phyloP scores from a whole-genome alignment of 164 flowering plant genomes.

The Magnolia sinica region DNA sequence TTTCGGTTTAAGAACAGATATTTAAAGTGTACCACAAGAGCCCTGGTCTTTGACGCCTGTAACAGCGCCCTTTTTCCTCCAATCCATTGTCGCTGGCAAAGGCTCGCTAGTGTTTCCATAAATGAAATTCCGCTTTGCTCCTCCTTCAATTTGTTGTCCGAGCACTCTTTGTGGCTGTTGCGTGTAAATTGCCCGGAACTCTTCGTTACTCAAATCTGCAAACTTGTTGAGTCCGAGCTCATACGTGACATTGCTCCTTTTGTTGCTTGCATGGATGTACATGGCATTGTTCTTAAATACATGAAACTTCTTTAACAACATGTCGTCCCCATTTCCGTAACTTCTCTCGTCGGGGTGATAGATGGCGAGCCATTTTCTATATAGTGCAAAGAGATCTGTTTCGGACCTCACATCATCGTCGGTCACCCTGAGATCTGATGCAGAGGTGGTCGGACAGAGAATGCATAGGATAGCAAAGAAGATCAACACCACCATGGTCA shows the following conservation, averaged over 20 bases:
- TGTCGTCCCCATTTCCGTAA: constrained; percentile 3
- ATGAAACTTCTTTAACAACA: constrained; percentile 18
- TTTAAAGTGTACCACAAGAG: constrained; percentile 42
- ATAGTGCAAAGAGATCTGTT: constrained; percentile 17
- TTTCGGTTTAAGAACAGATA: background rate
- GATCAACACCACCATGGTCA: constrained; percentile 8
- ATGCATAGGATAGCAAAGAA: constrained; percentile 17
- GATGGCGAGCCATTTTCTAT: constrained; percentile 25
- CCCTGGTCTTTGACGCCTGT: constrained; percentile 69
- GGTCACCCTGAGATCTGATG: constrained; percentile 14
- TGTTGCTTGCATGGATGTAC: constrained; percentile 29
- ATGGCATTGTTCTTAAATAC: constrained; percentile 23
- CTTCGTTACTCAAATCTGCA: constrained; percentile 67
- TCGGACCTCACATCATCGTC: constrained; percentile 23
- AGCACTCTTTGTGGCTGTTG: constrained; percentile 1
- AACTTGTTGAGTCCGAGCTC: constrained; percentile 55
- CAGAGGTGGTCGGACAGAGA: constrained; percentile 10
- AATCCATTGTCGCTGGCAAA: constrained; percentile 52
- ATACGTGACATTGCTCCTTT: constrained; percentile 19
- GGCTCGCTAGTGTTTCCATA: constrained; percentile 20
- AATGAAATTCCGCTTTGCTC: constrained; percentile 15
- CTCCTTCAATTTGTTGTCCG: constrained; percentile 17
- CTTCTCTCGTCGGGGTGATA: constrained; percentile 14
- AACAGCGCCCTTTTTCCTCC: constrained; percentile 66
- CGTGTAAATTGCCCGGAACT: constrained; percentile 39